A percentile compares a stretch with the other conserved stretches of the same genome.
These are phyloP conservation scores for Lactifluus pinguis DNA, from an alignment of 768 basidiomycete species.

Conservation along the genomic window DNA sequence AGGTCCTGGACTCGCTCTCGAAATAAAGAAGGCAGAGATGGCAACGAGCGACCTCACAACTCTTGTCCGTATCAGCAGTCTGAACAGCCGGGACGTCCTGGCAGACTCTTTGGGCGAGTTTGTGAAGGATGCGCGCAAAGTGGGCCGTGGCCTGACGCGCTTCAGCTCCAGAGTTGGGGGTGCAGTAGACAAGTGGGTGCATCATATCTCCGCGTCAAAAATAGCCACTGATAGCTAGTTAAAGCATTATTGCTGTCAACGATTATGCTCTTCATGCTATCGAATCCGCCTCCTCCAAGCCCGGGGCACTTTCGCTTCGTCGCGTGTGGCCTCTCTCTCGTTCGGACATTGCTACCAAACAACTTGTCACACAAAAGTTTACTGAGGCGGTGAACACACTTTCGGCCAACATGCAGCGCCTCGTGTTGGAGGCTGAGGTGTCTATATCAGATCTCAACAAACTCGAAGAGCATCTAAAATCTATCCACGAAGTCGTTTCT, in stretches of 20 bases:
- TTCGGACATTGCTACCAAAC: conserved; percentile 27
- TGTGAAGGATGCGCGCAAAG: conserved; percentile 49
- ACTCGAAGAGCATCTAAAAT: conserved; percentile 51
- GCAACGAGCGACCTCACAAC: conserved; percentile 60
- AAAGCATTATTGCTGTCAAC: conserved; percentile 65
- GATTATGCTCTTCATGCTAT: conserved; percentile 60
- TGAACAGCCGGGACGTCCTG: conserved; percentile 51
- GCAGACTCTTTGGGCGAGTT: conserved; percentile 46
- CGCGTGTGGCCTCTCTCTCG: conserved; percentile 27
- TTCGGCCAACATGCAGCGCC: conserved; percentile 40
- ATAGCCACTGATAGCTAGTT: neutral
- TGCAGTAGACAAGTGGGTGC: conserved; percentile 59
- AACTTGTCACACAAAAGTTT: conserved; percentile 48
- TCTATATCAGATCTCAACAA: conserved; percentile 46
- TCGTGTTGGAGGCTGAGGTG: conserved; percentile 59
- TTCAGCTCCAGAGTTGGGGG: conserved; percentile 61
- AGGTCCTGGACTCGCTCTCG: conserved; percentile 49
- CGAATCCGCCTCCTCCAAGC: conserved; percentile 26
- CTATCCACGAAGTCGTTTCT: conserved; percentile 48
- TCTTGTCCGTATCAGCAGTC: conserved; percentile 52
- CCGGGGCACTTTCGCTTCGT: conserved; percentile 22
- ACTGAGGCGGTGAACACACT: conserved; percentile 53
- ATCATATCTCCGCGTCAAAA: neutral
- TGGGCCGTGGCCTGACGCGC: conserved; percentile 50
- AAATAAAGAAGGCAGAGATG: conserved; percentile 71